Percentiles rank a stretch among this genome's conserved stretches.
Conservation (phyloP, 495 filamentous ascomycete species). For the Penicillium flavigenum region DNA sequence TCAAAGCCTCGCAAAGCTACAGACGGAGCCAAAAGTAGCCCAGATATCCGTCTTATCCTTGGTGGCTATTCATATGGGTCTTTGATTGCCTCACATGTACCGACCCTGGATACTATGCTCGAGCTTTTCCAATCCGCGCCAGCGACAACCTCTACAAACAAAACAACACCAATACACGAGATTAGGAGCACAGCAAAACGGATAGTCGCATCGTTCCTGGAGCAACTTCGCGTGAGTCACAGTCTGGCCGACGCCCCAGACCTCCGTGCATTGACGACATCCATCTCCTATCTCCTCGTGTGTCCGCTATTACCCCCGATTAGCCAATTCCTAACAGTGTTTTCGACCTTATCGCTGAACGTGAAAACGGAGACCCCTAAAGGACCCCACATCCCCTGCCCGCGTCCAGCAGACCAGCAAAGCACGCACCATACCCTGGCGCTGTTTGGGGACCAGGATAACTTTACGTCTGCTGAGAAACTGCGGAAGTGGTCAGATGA, state of each 20-base stretch:
- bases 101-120: constrained; percentile 57
- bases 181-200: constrained; percentile 66
- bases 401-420: constrained; percentile 52
- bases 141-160: not conserved
- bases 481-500: constrained; percentile 68
- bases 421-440: constrained; percentile 60
- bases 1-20: not conserved
- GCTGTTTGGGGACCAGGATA: constrained; percentile 72
- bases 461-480: constrained; percentile 69
- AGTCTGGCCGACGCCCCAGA: constrained; percentile 6
- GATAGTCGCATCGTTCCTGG: constrained; percentile 45
- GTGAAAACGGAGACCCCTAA: constrained; percentile 24
- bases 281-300: constrained; percentile 70
- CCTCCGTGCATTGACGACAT: constrained; percentile 22
- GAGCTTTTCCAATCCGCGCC: constrained; percentile 46
- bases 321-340: constrained; percentile 57
- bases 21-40: not conserved
- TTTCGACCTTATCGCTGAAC: constrained; percentile 39
- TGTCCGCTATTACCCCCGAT: constrained; percentile 72
- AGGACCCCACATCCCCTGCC: constrained; percentile 37
- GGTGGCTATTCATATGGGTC: constrained; percentile 93
- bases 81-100: constrained; percentile 72
- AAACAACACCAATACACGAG: constrained; percentile 52
- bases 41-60: constrained; percentile 51
- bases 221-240: constrained; percentile 14